These are phyloP conservation scores for Metschnikowia kofuensis DNA, from an alignment of 805 yeast genomes.

Conservation along the genomic window DNA sequence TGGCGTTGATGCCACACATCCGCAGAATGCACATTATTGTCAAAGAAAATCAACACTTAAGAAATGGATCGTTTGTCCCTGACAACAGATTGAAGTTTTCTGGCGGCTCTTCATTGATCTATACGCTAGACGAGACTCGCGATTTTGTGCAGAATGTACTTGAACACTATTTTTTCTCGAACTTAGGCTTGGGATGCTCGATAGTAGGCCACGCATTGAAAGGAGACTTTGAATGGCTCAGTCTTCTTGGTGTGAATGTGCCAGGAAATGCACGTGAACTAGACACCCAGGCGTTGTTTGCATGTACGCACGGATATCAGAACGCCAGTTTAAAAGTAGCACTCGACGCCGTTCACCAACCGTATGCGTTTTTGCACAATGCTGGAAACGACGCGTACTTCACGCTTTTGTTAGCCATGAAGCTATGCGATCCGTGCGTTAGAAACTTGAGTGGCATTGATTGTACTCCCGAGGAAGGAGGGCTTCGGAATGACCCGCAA, in stretches of 20 bases:
- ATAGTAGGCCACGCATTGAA: constrained; percentile 20
- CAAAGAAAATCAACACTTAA: constrained; percentile 13
- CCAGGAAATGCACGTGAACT: constrained; percentile 6
- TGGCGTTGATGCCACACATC: constrained; percentile 17
- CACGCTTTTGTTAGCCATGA: constrained; percentile 24
- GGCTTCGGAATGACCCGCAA: not conserved
- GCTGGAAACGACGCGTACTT: constrained; percentile 29
- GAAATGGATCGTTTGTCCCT: constrained; percentile 23
- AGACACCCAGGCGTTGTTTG: constrained; percentile 20
- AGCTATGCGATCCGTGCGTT: constrained; percentile 22
- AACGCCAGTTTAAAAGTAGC: constrained; percentile 23
- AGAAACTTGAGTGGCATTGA: constrained; percentile 3
- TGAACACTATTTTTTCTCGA: constrained; percentile 14
- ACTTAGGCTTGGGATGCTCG: constrained; percentile 15
- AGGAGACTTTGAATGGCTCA: constrained; percentile 17
- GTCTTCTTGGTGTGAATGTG: constrained; percentile 6
- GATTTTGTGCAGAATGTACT: constrained; percentile 12
- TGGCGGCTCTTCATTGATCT: constrained; percentile 4
- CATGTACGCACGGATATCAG: constrained; percentile 13
- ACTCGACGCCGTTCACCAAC: constrained; percentile 18
- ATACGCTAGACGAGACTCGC: not conserved
- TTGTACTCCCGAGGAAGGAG: not conserved
- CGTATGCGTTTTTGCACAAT: constrained; percentile 24
- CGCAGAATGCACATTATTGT: constrained; percentile 19
- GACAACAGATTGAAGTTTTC: constrained; percentile 19